Percentiles rank a stretch among this genome's conserved stretches.
Evolutionary conservation across 257 asterid species (phyloP).

Genomic region (Eucommia ulmoides): DNA sequence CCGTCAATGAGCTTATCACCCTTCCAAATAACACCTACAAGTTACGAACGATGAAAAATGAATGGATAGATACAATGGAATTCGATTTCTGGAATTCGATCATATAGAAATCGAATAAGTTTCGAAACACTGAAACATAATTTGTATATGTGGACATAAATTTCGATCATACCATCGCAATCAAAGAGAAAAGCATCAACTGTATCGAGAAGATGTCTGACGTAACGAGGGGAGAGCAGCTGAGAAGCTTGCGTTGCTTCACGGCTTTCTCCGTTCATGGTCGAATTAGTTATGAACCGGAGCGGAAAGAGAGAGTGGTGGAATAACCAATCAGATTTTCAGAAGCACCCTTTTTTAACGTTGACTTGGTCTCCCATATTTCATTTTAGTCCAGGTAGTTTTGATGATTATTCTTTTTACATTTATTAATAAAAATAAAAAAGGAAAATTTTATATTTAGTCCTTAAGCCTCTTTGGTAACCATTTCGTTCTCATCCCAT

Average conservation of each 20-base stretch:
- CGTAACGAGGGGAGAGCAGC: conserved; percentile 35
- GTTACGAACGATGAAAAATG: too few relatives aligned
- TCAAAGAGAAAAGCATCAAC: conserved; percentile 90
- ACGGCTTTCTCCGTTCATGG: background rate
- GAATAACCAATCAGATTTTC: too few relatives aligned
- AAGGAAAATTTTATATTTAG: too few relatives aligned
- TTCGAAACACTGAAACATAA: background rate
- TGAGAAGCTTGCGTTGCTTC: conserved; percentile 4
- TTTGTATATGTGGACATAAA: background rate
- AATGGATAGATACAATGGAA: background rate
- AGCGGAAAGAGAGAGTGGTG: too few relatives aligned
- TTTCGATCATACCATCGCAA: conserved; percentile 48
- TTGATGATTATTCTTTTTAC: too few relatives aligned
- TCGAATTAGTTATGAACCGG: too few relatives aligned
- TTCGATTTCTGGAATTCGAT: background rate
- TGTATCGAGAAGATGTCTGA: conserved; percentile 40
- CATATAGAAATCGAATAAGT: background rate
- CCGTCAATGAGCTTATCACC: conserved; percentile 82
- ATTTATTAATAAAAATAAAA: too few relatives aligned
- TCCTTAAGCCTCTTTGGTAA: too few relatives aligned
- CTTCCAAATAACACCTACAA: conserved; percentile 93
- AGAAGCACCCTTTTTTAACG: too few relatives aligned
- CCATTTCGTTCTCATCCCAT: too few relatives aligned
- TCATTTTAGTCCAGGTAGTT: too few relatives aligned
- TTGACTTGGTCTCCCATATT: too few relatives aligned